These are phyloP conservation scores for Coleophoma crateriformis DNA, from an alignment of 2,329 filamentous ascomycete genomes.

Conservation along the genomic window DNA sequence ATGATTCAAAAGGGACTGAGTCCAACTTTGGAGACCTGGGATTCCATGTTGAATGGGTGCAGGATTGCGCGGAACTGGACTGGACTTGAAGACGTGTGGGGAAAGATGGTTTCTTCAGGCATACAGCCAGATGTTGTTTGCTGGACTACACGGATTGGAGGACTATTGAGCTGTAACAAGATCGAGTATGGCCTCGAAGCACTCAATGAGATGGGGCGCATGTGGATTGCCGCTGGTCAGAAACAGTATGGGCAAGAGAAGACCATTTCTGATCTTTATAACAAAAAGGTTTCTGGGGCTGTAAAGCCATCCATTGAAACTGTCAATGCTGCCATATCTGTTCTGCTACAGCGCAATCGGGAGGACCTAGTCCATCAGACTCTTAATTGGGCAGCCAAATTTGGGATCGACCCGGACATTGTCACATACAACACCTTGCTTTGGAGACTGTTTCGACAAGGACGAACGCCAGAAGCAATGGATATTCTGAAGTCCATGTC, in stretches of 20 bases:
- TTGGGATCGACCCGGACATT: conserved; percentile 39
- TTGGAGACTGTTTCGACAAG: conserved; percentile 47
- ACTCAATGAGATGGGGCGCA: conserved; percentile 58
- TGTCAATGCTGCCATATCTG: conserved; percentile 66
- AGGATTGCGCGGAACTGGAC: conserved; percentile 49
- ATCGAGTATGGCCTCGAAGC: conserved; percentile 53
- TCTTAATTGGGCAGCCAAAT: conserved; percentile 39
- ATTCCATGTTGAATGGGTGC: conserved; percentile 67
- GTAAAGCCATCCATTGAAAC: conserved; percentile 57
- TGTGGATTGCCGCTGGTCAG: conserved; percentile 40
- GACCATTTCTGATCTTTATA: conserved; percentile 12
- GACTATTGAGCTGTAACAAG: conserved; percentile 52
- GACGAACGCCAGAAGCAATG: conserved; percentile 40
- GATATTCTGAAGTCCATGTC: conserved; percentile 56
- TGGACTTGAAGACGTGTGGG: conserved; percentile 65
- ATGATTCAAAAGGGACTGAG: conserved; percentile 47
- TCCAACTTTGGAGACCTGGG: conserved; percentile 64
- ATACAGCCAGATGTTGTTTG: conserved; percentile 56
- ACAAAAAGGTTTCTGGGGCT: conserved; percentile 29
- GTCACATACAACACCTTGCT: conserved; percentile 64
- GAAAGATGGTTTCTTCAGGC: conserved; percentile 50
- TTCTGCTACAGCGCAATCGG: conserved; percentile 45
- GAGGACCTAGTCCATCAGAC: conserved; percentile 44
- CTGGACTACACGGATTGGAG: conserved; percentile 68
- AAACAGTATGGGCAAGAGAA: conserved; percentile 11